phyloP scores from a whole-genome alignment of 2,329 filamentous ascomycete genomes.

The Aspergillus novofumigatus region DNA sequence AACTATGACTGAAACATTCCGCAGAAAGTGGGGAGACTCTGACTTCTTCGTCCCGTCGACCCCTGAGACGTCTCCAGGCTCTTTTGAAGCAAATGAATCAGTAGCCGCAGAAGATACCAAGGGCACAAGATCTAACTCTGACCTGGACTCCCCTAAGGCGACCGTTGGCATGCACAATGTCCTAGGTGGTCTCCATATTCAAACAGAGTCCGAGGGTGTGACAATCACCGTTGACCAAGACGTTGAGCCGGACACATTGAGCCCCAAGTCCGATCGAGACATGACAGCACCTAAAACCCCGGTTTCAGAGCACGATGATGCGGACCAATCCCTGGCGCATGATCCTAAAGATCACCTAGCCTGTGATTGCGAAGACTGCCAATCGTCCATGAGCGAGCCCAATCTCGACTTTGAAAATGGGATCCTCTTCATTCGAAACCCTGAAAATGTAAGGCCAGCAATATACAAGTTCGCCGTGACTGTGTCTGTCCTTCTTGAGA shows the following conservation, averaged over 20 bases:
- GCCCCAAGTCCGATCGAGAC: background rate
- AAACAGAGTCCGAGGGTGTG: background rate
- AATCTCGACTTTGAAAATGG: constrained; percentile 13
- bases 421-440: constrained; percentile 16
- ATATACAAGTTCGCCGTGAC: constrained; percentile 21
- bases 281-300: background rate
- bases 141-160: background rate
- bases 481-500: constrained; percentile 12
- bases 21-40: background rate
- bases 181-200: background rate
- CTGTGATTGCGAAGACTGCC: background rate
- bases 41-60: background rate
- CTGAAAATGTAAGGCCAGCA: constrained; percentile 8
- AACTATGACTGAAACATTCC: background rate
- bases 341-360: background rate
- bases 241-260: background rate
- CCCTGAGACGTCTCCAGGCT: background rate
- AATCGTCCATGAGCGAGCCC: constrained; percentile 6
- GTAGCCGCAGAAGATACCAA: background rate
- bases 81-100: background rate
- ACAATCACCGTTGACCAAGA: background rate
- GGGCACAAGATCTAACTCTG: background rate
- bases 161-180: background rate
- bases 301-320: background rate
- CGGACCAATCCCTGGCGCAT: background rate